Base-by-base conservation (phyloP, 768 basidiomycete genomes). In the Hemileccinum rubropunctum region DNA sequence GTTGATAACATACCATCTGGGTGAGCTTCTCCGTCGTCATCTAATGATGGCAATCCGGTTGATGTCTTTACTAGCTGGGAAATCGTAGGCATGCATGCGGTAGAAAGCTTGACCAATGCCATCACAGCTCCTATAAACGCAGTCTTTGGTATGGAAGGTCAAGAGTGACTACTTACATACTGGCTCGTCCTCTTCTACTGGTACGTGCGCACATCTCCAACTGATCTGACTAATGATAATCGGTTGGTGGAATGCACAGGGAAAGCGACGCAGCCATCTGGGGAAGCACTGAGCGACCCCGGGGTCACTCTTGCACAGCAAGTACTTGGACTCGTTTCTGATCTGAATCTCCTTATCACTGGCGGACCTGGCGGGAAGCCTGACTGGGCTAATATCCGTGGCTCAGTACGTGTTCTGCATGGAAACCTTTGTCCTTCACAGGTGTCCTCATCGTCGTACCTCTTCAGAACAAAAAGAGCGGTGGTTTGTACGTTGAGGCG, bases 351-450 rank as follows among this genome's bases (percentile, higher is more conserved):
- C 13, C 56, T 57, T 5, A 45, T 57, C 18, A 42, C 54, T 13
- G 54, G 56, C 3, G 56, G 54, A 23, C 46, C 54, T 27, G 54
- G 36, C 0, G 44, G 47, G 9, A 57, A 45, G 7, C 56, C 56
- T 15, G 56, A 57, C 27, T 57, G 56, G 56, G 43, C 48, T 27
- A 57, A 57, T 13, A 57, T 57, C 13, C 47, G 47, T 27, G 54
- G 43, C 9, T 48, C 46, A 4, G 54, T 57, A 21, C 21, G 56
- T 52, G 18, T 17, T 23, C n/a, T 15, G 9, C 12, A 33, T 9
- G n/a, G 23, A 12, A 39, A 18, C 3, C 1, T 20, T 26, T 1
- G 7, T 28, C 20, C 6, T 17, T 9, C 17, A 17, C 9, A 20
- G 4, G 10, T 33, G 18, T 6, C 35, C 47, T 43, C 10, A 47